These are phyloP conservation scores for Glebionis coronaria DNA, from an alignment of 129 eudicot species.

Conservation along the genomic window DNA sequence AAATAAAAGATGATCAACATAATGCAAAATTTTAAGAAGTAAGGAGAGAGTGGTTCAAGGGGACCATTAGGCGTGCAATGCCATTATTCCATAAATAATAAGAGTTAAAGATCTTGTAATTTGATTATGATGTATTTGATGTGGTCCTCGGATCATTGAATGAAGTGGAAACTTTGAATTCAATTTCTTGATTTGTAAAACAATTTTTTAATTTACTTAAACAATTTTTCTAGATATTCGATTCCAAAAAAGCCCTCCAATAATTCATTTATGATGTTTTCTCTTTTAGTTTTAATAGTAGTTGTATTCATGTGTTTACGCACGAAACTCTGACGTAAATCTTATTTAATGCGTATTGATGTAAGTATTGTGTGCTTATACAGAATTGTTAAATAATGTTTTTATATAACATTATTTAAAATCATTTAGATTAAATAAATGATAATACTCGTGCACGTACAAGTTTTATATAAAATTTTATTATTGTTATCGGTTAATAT, in stretches of 20 bases:
- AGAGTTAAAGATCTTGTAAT: conserved; percentile 21
- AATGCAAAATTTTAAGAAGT: conserved; percentile 7
- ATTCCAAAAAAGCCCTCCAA: conserved; percentile 30
- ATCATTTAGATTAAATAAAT: too few relatives aligned
- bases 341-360: too few relatives aligned
- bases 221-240: conserved; percentile 35
- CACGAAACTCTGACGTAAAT: too few relatives aligned
- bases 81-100: conserved; percentile 31
- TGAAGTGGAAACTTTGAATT: conserved; percentile 32
- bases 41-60: conserved; percentile 24
- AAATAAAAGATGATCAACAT: not conserved
- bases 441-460: too few relatives aligned
- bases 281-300: not conserved
- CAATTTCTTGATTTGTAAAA: conserved; percentile 28
- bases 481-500: too few relatives aligned
- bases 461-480: too few relatives aligned
- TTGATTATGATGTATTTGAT: conserved; percentile 33
- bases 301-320: too few relatives aligned
- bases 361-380: too few relatives aligned
- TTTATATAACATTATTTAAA: too few relatives aligned
- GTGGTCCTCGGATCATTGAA: conserved; percentile 43
- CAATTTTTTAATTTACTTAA: conserved; percentile 6
- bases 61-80: conserved; percentile 46
- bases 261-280: conserved; percentile 21
- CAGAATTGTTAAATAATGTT: too few relatives aligned